Conservation (phyloP, 495 filamentous ascomycete genomes). For the Penicillium pulvis region DNA sequence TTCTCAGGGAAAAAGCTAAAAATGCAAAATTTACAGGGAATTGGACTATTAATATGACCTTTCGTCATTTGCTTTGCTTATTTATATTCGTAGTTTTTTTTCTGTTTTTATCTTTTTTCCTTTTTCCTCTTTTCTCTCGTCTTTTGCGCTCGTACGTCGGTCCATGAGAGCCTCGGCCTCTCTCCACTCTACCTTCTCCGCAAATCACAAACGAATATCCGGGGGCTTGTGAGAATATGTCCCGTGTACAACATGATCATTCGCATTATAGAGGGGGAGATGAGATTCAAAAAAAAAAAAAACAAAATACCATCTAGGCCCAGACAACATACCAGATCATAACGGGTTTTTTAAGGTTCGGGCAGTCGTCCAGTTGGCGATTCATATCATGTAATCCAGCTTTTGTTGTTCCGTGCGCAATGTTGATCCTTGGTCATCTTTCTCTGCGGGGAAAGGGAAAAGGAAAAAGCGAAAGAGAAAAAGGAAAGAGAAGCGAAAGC, state of each 20-base stretch:
- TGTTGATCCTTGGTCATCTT: neutral
- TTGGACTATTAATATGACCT: too few species aligned
- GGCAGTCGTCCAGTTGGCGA: conserved; percentile 11
- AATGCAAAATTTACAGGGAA: neutral
- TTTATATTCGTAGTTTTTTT: neutral
- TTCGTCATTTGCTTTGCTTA: neutral
- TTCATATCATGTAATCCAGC: neutral
- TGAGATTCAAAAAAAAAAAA: neutral
- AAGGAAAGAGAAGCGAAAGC: neutral
- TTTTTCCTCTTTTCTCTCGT: conserved; percentile 8
- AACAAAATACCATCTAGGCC: neutral
- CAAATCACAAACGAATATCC: conserved; percentile 22
- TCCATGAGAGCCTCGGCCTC: conserved; percentile 39
- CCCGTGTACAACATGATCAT: neutral
- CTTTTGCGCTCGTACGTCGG: conserved; percentile 18
- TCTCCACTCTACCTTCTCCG: conserved; percentile 17
- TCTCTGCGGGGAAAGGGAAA: neutral
- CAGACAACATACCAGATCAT: neutral
- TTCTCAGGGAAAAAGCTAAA: conserved; percentile 7
- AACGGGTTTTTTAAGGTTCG: conserved; percentile 12
- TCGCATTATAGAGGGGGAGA: too few species aligned
- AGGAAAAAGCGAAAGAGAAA: neutral
- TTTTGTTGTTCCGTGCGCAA: neutral
- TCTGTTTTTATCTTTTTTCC: neutral
- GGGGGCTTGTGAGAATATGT: neutral